Conservation (phyloP, 2,329 filamentous ascomycete species). For the Botrytis fabae region DNA sequence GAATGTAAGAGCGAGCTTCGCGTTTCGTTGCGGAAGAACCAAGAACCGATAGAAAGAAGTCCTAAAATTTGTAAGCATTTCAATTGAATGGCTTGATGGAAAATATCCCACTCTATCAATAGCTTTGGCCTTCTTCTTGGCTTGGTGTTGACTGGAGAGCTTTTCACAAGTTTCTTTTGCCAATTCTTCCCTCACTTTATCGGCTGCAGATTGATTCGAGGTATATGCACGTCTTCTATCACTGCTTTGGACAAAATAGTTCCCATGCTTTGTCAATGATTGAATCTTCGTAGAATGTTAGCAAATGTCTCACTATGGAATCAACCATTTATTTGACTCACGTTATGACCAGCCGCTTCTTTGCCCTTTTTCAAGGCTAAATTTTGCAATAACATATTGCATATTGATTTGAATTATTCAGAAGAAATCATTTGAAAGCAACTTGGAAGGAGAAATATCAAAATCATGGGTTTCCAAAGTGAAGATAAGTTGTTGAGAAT, state of each 20-base stretch:
- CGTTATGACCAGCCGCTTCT: constrained; percentile 39
- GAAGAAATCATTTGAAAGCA: constrained; percentile 22
- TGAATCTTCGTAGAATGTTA: constrained; percentile 34
- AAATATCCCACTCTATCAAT: constrained; percentile 48
- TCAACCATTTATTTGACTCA: constrained; percentile 34
- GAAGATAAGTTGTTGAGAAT: constrained; percentile 3
- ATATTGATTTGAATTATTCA: constrained; percentile 34
- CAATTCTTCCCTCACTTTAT: constrained; percentile 35
- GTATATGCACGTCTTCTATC: constrained; percentile 19
- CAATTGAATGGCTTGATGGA: not conserved
- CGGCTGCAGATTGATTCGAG: constrained; percentile 26
- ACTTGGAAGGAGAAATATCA: not conserved
- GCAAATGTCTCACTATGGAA: constrained; percentile 25
- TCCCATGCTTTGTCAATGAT: constrained; percentile 33
- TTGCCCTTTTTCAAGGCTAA: constrained; percentile 40
- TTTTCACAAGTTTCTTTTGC: constrained; percentile 37
- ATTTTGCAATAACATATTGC: constrained; percentile 40
- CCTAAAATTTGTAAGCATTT: constrained; percentile 50
- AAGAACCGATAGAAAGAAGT: constrained; percentile 83
- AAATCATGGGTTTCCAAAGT: not conserved
- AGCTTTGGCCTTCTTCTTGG: constrained; percentile 50
- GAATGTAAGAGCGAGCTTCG: constrained; percentile 87
- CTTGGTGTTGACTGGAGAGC: constrained; percentile 40
- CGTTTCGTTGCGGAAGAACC: constrained; percentile 88
- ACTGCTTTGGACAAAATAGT: not conserved